These are phyloP conservation scores for Leccinum truebloodii DNA, from an alignment of 768 basidiomycete genomes.

Conservation along the genomic window DNA sequence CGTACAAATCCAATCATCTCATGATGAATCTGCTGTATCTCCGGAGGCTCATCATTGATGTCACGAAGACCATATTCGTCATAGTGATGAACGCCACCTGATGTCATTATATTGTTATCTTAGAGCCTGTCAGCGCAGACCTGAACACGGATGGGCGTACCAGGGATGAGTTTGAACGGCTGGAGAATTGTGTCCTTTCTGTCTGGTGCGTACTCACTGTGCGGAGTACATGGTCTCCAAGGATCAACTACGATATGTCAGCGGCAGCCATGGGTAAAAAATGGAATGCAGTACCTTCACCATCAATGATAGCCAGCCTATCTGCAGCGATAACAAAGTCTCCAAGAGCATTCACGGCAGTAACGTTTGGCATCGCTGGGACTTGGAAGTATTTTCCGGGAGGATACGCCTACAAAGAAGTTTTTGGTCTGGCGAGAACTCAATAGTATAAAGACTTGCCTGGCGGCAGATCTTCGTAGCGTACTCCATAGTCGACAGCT, in stretches of 20 bases:
- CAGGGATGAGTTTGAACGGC: conserved; percentile 86
- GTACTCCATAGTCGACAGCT: conserved; percentile 71
- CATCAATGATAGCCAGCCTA: conserved; percentile 85
- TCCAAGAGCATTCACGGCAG: conserved; percentile 81
- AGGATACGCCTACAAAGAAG: conserved; percentile 58
- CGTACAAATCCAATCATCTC: conserved; percentile 81
- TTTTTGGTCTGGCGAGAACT: background rate
- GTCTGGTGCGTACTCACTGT: conserved; percentile 68
- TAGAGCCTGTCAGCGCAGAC: background rate
- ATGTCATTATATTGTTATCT: background rate
- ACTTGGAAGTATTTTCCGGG: conserved; percentile 76
- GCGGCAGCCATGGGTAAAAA: background rate
- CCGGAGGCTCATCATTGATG: conserved; percentile 62
- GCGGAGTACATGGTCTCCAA: conserved; percentile 86
- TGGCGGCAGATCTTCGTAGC: conserved; percentile 67
- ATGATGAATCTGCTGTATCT: conserved; percentile 78
- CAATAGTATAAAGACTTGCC: conserved; percentile 34
- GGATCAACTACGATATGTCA: conserved; percentile 66
- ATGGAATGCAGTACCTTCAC: conserved; percentile 54
- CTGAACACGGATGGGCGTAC: conserved; percentile 44
- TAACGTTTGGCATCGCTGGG: conserved; percentile 75
- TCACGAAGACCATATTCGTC: conserved; percentile 75
- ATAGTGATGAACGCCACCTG: conserved; percentile 70
- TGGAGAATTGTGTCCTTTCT: conserved; percentile 69
- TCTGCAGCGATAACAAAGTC: conserved; percentile 81